Evolutionary conservation across 2,329 filamentous ascomycete genomes (phyloP), one percentile per base, ranked within the genome.

Genomic region (Alternaria tenuissima): DNA sequence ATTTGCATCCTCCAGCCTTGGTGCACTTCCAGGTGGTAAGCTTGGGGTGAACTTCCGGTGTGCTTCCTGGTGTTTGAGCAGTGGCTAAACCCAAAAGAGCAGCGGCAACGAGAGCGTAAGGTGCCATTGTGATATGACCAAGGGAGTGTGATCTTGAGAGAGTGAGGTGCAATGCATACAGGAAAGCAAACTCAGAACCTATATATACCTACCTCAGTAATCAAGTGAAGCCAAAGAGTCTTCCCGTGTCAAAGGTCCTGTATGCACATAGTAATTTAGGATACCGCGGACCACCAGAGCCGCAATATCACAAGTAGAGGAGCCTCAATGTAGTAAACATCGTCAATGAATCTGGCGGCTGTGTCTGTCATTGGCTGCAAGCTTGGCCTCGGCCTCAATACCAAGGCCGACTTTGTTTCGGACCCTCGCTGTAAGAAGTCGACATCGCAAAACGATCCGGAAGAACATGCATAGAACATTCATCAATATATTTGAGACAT

Each of bases 21-120:
- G 84, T 86, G 76, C 85, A 87, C 61, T 82, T 80, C 71, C 79
- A 85, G 3, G 85, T 87, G 4, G 78, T 80, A 52, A 87, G 72
- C 66, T 80, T 80, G 32, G 85, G 85, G 55, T 87, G 85, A 24
- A 80, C 78, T 66, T 87, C 84, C 5, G 79, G 57, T 8, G 63
- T 71, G 5, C 63, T 69, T 48, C 75, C 73, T 7, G 68, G 69
- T 4, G 74, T 70, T 56, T 79, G 76, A 18, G 76, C 76, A 39
- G 65, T 55, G 8, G 66, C 69, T 43, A 77, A 53, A 36, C 69
- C 69, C 38, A 76, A 48, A 22, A 78, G 61, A 34, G 71, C 55
- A 14, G 71, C 68, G 28, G 66, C 65, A 36, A 76, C 42, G 34
- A 77, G 52, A 4, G 64, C 48, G 57, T 71, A 72, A 12, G 67